Evolutionary conservation across 2,329 filamentous ascomycete genomes (phyloP), one percentile per base, ranked within the genome.

Genomic region (Sporothrix curviconia): DNA sequence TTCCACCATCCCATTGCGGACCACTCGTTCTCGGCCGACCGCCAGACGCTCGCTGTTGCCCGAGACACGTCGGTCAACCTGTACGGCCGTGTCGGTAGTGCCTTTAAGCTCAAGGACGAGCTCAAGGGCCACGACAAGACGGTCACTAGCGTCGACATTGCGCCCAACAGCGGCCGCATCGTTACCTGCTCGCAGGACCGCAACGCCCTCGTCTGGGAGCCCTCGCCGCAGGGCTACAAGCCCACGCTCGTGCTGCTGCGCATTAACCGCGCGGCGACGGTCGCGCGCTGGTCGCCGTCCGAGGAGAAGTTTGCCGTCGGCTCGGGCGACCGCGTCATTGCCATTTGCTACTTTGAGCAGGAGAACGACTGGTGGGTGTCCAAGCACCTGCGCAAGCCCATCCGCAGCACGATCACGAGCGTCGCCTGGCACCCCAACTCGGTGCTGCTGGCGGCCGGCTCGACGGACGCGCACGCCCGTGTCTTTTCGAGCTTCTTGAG

Each of bases 321-420:
- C 60, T 96, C 92, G 28, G 94, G 94, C 61, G 94, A 96, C 66
- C 86, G 94, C 62, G 88, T 96, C 63, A 96, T 99, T 67, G 91
- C 94, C 40, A 83, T 97, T 65, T 99, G 94, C 80, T 97, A 97
- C 78, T 99, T 99, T 66, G 94, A 99, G 70, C 90, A 96, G 71
- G 94, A 99, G 74, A 96, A 99, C 74, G 92, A 99, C 78, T 99
- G 94, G 94, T 99, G 94, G 94, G 92, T 99, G 42, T 96, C 92
- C 37, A 99, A 99, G 80, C 94, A 99, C 75, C 76, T 99, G 69
- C 97, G 97, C 84, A 99, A 97, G 82, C 94, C 94, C 19, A 95
- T 99, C 67, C 89, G 92, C 64, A 96, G 91, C 71, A 99, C 94
- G 58, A 92, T 99, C 67, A 97, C 94, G 57, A 91, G 89, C 15